phyloP scores from a whole-genome alignment of 2,329 filamentous ascomycete species.

The Capronia americana region DNA sequence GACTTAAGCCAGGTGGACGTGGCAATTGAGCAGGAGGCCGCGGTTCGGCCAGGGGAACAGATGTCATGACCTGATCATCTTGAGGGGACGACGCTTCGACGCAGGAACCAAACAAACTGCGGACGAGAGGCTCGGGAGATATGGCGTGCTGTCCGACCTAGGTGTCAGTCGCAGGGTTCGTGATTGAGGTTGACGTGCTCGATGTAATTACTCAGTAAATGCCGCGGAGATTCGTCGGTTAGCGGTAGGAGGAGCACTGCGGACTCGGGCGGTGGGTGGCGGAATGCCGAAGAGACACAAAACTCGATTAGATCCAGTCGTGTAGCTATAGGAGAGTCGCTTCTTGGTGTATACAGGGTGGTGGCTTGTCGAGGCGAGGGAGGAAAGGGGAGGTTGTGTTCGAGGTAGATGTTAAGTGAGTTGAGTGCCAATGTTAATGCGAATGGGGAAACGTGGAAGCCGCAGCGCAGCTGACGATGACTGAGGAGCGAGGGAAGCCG shows the following conservation, averaged over 20 bases:
- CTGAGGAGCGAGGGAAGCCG: constrained; percentile 1
- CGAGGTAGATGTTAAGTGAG: constrained; percentile 1
- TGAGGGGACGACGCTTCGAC: constrained; percentile 21
- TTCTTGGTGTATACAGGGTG: neutral
- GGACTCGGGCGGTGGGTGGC: constrained; percentile 9
- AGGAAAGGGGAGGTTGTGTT: constrained; percentile 13
- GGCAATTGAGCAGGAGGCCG: constrained; percentile 36
- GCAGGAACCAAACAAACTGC: constrained; percentile 14
- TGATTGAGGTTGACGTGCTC: neutral
- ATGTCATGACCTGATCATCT: constrained; percentile 41
- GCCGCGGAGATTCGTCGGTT: constrained; percentile 19
- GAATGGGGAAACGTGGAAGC: constrained; percentile 20
- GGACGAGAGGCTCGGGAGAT: neutral
- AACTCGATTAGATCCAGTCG: neutral
- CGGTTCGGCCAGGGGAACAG: constrained; percentile 38
- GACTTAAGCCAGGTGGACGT: constrained; percentile 29
- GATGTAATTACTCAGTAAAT: neutral
- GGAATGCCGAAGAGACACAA: neutral
- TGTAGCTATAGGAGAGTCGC: neutral
- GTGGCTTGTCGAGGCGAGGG: neutral
- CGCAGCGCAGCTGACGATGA: constrained; percentile 14
- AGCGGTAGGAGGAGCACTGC: constrained; percentile 3
- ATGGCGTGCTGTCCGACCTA: neutral
- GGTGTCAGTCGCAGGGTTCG: neutral
- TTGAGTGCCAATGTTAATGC: constrained; percentile 1